A percentile compares a stretch with the other conserved stretches of the same genome.
These are phyloP conservation scores for Coprinopsis cinerea DNA, from an alignment of 768 basidiomycete genomes.

Conservation along the genomic window DNA sequence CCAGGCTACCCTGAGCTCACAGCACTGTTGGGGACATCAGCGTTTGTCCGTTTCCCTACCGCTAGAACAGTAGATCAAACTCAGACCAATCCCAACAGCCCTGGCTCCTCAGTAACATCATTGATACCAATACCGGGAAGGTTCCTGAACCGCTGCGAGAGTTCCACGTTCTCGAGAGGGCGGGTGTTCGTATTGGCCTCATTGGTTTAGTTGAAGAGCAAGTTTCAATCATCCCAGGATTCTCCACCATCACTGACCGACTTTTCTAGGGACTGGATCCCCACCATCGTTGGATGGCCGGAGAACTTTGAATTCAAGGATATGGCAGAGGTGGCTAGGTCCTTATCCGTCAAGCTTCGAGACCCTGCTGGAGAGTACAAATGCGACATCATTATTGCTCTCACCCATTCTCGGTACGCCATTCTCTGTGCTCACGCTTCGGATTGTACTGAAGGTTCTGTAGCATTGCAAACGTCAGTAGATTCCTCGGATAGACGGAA, in stretches of 20 bases:
- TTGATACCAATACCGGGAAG: conserved; percentile 42
- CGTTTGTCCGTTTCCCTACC: too few species aligned
- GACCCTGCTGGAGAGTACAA: conserved; percentile 30
- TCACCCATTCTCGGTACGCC: background rate
- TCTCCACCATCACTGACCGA: background rate
- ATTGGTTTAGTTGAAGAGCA: conserved; percentile 65
- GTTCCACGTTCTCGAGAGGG: conserved; percentile 45
- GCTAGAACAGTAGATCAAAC: too few species aligned
- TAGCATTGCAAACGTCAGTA: background rate
- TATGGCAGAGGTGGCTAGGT: conserved; percentile 50
- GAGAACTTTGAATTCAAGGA: conserved; percentile 50
- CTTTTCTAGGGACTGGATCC: conserved; percentile 75
- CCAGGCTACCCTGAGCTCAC: too few species aligned
- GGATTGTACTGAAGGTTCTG: too few species aligned
- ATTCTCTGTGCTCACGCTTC: too few species aligned
- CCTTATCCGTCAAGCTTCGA: conserved; percentile 49
- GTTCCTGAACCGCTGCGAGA: conserved; percentile 46
- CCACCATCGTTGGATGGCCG: conserved; percentile 69
- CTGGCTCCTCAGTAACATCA: conserved; percentile 63
- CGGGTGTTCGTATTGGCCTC: conserved; percentile 53
- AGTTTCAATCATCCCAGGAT: conserved; percentile 11
- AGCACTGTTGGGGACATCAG: too few species aligned
- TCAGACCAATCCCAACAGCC: too few species aligned
- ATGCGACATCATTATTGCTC: conserved; percentile 2
- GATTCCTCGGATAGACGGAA: background rate